Evolutionary conservation across 2,329 filamentous ascomycete genomes (phyloP).

Genomic region (Arthrobotrys entomopaga): DNA sequence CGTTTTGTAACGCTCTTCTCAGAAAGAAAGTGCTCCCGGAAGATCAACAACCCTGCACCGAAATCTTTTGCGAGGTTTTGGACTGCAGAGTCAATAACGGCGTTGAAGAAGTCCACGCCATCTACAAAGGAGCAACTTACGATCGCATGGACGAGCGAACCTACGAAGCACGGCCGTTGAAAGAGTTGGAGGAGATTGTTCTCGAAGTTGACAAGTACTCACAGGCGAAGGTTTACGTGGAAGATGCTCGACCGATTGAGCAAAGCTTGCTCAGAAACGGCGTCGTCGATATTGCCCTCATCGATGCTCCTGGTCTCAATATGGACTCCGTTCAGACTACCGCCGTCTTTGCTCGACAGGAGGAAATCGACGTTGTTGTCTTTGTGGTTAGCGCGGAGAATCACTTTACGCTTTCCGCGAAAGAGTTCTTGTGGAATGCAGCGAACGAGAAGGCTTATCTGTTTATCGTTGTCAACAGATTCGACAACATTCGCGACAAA

Average conservation of each 20-base stretch:
- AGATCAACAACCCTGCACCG: slow-evolving; percentile 97
- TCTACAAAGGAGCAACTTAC: slow-evolving; percentile 82
- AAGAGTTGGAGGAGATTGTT: slow-evolving; percentile 86
- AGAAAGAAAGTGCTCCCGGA: slow-evolving; percentile 92
- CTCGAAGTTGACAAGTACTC: slow-evolving; percentile 87
- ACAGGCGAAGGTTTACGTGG: slow-evolving; percentile 97
- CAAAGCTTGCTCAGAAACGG: slow-evolving; percentile 96
- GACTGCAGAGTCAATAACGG: slow-evolving; percentile 91
- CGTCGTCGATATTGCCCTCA: slow-evolving; percentile 95
- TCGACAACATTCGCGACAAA: slow-evolving; percentile 92
- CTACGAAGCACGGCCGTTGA: slow-evolving; percentile 84
- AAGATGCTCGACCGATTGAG: slow-evolving; percentile 86
- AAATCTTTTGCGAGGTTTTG: slow-evolving; percentile 96
- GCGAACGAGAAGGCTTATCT: slow-evolving; percentile 98
- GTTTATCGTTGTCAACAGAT: slow-evolving; percentile 98
- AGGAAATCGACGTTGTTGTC: slow-evolving; percentile 98
- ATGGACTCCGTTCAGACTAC: slow-evolving; percentile 97
- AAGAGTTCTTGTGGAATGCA: slow-evolving; percentile 95
- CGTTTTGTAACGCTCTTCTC: slow-evolving; percentile 96
- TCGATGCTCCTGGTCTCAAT: slow-evolving; percentile 95
- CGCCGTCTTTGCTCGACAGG: slow-evolving; percentile 93
- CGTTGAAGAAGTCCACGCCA: slow-evolving; percentile 93
- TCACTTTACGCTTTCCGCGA: slow-evolving; percentile 97
- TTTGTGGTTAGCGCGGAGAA: slow-evolving; percentile 98
- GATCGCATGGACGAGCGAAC: slow-evolving; percentile 92